Percentiles rank a stretch among this genome's conserved stretches.
Conservation (phyloP, 495 filamentous ascomycete species). For the Lasiosphaeria ovina region DNA sequence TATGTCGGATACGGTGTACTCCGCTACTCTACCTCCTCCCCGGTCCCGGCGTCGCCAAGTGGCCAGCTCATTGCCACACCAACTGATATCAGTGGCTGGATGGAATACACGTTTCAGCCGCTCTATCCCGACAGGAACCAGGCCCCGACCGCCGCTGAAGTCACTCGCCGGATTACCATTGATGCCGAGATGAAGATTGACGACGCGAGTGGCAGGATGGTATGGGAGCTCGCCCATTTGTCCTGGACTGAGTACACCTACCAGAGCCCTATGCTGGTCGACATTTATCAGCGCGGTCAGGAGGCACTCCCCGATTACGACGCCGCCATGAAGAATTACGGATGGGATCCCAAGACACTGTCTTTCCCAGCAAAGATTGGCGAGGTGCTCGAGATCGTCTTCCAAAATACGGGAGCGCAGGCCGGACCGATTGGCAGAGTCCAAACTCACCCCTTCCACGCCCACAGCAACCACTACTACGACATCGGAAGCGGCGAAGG, state of each 20-base stretch:
- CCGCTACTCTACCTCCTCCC: constrained; percentile 38
- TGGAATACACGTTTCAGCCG: constrained; percentile 55
- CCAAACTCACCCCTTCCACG: constrained; percentile 62
- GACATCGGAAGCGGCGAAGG: constrained; percentile 60
- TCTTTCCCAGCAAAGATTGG: constrained; percentile 55
- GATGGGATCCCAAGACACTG: constrained; percentile 51
- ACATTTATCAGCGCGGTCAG: constrained; percentile 50
- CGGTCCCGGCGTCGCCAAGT: constrained; percentile 19
- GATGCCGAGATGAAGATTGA: constrained; percentile 33
- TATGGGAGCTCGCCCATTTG: constrained; percentile 30
- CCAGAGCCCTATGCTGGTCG: constrained; percentile 52
- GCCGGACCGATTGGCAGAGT: constrained; percentile 38
- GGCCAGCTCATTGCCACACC: constrained; percentile 41
- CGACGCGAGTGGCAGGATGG: constrained; percentile 14
- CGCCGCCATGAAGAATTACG: constrained; percentile 43
- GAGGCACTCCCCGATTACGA: constrained; percentile 41
- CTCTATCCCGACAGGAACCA: constrained; percentile 35
- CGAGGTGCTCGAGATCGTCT: constrained; percentile 62
- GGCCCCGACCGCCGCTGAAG: constrained; percentile 46
- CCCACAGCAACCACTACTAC: constrained; percentile 57
- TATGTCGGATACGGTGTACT: constrained; percentile 53
- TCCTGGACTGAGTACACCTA: constrained; percentile 47
- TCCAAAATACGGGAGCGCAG: constrained; percentile 49
- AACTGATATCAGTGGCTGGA: constrained; percentile 40
- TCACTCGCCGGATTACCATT: constrained; percentile 52